A percentile compares a stretch with the other conserved stretches of the same genome.
These are phyloP conservation scores for Stachybotrys elegans DNA, from an alignment of 2,329 filamentous ascomycete genomes.

Conservation along the genomic window DNA sequence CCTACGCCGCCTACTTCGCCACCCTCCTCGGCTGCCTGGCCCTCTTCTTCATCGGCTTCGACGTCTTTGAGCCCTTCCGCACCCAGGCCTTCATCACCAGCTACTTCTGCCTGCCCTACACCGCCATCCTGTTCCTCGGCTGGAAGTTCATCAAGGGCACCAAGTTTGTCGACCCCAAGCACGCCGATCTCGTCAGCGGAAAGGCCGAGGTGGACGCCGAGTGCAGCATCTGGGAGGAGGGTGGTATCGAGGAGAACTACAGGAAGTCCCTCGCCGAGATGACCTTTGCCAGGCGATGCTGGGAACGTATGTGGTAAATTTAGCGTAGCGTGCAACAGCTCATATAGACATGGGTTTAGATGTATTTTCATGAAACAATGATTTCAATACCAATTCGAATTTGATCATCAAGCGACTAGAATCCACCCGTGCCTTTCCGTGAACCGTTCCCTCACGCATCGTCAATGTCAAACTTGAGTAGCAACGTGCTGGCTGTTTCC, in stretches of 20 bases:
- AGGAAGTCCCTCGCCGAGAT: neutral
- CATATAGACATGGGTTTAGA: too few relatives aligned
- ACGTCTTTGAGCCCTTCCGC: slow-evolving; percentile 43
- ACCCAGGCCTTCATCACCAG: slow-evolving; percentile 40
- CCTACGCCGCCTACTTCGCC: slow-evolving; percentile 42
- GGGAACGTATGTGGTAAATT: neutral
- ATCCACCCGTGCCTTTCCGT: too few relatives aligned
- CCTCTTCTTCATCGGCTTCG: slow-evolving; percentile 50
- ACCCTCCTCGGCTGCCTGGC: slow-evolving; percentile 39
- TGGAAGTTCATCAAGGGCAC: slow-evolving; percentile 64
- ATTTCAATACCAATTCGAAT: too few relatives aligned
- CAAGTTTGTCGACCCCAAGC: slow-evolving; percentile 45
- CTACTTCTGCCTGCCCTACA: slow-evolving; percentile 47
- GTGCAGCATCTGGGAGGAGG: neutral
- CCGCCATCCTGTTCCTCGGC: slow-evolving; percentile 50
- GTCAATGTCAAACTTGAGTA: slow-evolving; percentile 56
- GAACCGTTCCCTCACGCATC: slow-evolving; percentile 25
- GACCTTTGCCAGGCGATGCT: neutral
- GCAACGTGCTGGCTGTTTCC: slow-evolving; percentile 57
- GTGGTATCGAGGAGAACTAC: neutral
- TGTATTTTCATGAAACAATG: too few relatives aligned
- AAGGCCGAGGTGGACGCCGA: neutral
- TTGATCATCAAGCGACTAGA: too few relatives aligned
- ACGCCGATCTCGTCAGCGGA: slow-evolving; percentile 50
- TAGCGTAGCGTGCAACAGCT: too few relatives aligned